Conservation (phyloP, 768 basidiomycete genomes). For the Collybiopsis confluens region DNA sequence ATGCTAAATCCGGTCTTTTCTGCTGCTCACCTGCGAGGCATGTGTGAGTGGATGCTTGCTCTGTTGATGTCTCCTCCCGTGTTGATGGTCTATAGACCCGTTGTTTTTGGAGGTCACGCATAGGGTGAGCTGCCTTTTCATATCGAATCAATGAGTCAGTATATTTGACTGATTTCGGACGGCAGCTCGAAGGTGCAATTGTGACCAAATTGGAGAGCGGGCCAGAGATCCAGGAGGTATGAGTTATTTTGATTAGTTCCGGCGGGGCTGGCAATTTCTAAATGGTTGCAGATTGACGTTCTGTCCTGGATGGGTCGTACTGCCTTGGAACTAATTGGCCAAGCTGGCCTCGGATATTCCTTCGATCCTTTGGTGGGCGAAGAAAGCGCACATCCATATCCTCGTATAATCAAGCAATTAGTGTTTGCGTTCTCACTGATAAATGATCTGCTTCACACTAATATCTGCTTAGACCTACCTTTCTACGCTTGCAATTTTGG, state of each 20-base stretch:
- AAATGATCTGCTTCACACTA: too few species aligned
- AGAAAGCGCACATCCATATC: neutral
- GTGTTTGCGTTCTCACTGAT: neutral
- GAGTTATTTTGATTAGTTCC: too few species aligned
- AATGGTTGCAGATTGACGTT: constrained; percentile 14
- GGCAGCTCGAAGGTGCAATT: neutral
- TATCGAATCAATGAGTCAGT: too few species aligned
- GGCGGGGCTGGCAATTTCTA: constrained; percentile 13
- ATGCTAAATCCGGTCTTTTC: constrained; percentile 33
- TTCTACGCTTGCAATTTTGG: neutral
- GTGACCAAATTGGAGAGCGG: too few species aligned
- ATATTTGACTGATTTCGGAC: too few species aligned
- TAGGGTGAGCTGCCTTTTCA: neutral
- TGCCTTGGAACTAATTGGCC: constrained; percentile 1
- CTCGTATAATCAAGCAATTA: neutral
- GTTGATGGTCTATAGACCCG: neutral
- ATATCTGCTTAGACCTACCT: neutral
- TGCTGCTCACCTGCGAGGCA: constrained; percentile 25
- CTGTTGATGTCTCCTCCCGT: neutral
- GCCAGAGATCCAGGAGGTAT: neutral
- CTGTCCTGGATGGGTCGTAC: constrained; percentile 5
- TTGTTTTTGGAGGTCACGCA: constrained; percentile 2
- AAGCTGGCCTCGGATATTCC: constrained; percentile 4
- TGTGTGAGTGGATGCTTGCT: constrained; percentile 19
- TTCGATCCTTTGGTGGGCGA: constrained; percentile 3